Evolutionary conservation across 148 eudicot genomes (phyloP).

Genomic region (Amaranthus cruentus): DNA sequence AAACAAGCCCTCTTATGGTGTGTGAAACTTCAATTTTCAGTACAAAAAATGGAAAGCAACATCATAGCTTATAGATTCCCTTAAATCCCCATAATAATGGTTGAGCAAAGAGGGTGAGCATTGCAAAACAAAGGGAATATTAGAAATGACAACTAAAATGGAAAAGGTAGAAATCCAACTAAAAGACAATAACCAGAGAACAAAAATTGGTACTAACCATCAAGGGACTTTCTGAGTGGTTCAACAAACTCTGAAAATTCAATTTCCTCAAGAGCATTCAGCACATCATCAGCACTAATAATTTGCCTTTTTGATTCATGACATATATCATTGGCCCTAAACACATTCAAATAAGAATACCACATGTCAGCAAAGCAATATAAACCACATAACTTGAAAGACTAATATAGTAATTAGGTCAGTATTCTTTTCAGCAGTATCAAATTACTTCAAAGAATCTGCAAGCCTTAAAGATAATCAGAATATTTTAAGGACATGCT

Average conservation of each 20-base stretch:
- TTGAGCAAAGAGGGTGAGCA: background rate
- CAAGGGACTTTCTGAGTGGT: conserved; percentile 62
- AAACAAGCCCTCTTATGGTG: too few relatives aligned
- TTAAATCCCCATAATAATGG: background rate
- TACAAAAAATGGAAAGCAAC: too few relatives aligned
- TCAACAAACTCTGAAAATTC: conserved; percentile 76
- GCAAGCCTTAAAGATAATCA: background rate
- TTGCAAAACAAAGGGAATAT: background rate
- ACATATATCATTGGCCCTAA: conserved; percentile 86
- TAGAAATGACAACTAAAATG: background rate
- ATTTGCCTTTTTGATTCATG: conserved; percentile 79
- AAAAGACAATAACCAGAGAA: background rate
- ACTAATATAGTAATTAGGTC: background rate
- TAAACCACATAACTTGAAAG: background rate
- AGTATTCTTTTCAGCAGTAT: background rate
- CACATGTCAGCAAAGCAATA: conserved; percentile 6
- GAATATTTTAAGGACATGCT: background rate
- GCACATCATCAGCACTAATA: conserved; percentile 82
- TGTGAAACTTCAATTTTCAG: too few relatives aligned
- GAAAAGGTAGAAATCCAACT: background rate
- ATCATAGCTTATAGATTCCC: background rate
- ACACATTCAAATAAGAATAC: conserved; percentile 9
- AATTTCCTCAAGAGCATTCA: conserved; percentile 80
- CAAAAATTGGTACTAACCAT: conserved; percentile 38
- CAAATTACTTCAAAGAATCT: background rate